phyloP scores from a whole-genome alignment of 2,329 filamentous ascomycete species.

The Metarhizium album region DNA sequence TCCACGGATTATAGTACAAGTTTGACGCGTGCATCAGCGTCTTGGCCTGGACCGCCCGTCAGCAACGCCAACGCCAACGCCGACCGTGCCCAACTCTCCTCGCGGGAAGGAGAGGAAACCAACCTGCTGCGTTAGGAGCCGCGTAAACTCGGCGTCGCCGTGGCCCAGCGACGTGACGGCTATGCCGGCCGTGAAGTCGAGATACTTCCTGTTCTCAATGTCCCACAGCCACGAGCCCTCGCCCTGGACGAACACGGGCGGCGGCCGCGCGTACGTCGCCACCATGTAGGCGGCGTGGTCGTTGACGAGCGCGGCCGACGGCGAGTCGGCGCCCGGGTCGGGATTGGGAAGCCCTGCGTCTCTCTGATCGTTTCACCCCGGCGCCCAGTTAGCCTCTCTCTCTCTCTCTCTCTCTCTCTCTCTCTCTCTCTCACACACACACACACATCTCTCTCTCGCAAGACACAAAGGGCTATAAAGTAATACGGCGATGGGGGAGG shows the following conservation, averaged over 20 bases:
- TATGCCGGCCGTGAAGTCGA: slow-evolving; percentile 93
- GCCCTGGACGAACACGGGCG: slow-evolving; percentile 81
- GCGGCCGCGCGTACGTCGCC: slow-evolving; percentile 82
- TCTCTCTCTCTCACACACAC: no score
- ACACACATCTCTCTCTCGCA: no score
- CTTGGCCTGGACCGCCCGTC: slow-evolving; percentile 49
- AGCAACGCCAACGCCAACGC: not conserved
- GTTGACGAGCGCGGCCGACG: slow-evolving; percentile 62
- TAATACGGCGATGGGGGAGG: no score
- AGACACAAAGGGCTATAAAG: no score
- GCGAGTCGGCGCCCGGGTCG: slow-evolving; percentile 63
- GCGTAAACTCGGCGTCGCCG: slow-evolving; percentile 67
- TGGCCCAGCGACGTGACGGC: slow-evolving; percentile 91
- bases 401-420: no score
- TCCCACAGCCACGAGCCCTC: slow-evolving; percentile 86
- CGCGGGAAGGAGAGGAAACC: slow-evolving; percentile 8
- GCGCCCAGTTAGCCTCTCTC: no score
- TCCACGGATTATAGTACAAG: slow-evolving; percentile 96
- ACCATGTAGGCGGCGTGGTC: slow-evolving; percentile 85
- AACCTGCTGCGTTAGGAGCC: slow-evolving; percentile 70
- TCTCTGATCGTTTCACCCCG: no score
- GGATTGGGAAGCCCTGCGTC: slow-evolving; percentile 45
- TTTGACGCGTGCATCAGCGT: slow-evolving; percentile 89
- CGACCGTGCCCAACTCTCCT: not conserved
- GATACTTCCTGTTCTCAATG: slow-evolving; percentile 75